These are phyloP conservation scores for Colletotrichum gloeosporioides DNA, from an alignment of 2,329 filamentous ascomycete species.

Conservation along the genomic window DNA sequence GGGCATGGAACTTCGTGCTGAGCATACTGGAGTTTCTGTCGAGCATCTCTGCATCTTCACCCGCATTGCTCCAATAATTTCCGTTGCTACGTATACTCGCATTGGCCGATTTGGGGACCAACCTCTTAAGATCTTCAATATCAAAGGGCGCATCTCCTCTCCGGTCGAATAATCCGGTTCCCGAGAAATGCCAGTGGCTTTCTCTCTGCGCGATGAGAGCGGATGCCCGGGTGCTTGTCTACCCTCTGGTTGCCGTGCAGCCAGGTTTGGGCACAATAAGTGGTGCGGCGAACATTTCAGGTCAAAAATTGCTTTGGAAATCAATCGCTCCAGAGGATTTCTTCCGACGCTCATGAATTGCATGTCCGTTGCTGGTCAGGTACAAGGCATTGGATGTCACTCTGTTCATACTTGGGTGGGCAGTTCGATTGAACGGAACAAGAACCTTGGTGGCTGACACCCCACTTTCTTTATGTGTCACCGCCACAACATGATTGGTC, in stretches of 20 bases:
- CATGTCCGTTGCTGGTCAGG: background rate
- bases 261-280: background rate
- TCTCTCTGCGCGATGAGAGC: background rate
- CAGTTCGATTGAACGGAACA: background rate
- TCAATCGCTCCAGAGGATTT: background rate
- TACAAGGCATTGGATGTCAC: background rate
- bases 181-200: background rate
- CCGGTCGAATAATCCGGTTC: background rate
- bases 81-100: too few relatives aligned
- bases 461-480: background rate
- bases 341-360: background rate
- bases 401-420: background rate
- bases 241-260: too few relatives aligned
- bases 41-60: background rate
- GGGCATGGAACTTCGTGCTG: background rate
- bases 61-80: background rate
- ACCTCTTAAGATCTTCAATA: too few relatives aligned
- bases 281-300: background rate
- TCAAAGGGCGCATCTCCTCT: background rate
- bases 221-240: background rate
- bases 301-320: background rate
- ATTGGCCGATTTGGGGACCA: too few relatives aligned
- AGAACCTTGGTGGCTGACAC: background rate
- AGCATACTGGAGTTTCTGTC: background rate
- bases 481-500: background rate